These are phyloP conservation scores for Exophiala phaeomuriformis DNA, from an alignment of 2,329 filamentous ascomycete species.

Conservation along the genomic window DNA sequence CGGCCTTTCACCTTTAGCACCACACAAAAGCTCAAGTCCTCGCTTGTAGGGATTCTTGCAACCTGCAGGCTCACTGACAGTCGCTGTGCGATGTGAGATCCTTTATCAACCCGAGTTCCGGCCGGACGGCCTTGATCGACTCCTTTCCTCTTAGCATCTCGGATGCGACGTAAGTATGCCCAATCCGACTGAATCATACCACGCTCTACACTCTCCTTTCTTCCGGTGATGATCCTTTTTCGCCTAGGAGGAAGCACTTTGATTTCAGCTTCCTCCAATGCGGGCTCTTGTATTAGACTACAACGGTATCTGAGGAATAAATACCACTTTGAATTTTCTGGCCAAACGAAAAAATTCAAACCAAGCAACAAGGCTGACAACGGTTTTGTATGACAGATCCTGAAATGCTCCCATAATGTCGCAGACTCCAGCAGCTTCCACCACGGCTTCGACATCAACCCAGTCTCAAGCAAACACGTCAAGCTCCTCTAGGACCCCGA, in stretches of 20 bases:
- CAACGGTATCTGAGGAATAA: constrained; percentile 80
- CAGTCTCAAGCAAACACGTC: constrained; percentile 18
- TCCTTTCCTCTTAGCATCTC: constrained; percentile 10
- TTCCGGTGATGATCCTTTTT: constrained; percentile 43
- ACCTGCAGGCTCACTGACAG: not conserved
- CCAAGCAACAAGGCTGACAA: constrained; percentile 8
- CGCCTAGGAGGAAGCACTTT: constrained; percentile 45
- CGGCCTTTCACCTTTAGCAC: not conserved
- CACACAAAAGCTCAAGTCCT: not conserved
- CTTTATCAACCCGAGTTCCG: not conserved
- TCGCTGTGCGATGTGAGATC: not conserved
- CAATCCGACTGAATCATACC: constrained; percentile 18
- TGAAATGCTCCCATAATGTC: constrained; percentile 29
- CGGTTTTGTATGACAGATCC: constrained; percentile 22
- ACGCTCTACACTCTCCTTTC: constrained; percentile 17
- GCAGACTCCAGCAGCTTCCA: constrained; percentile 22
- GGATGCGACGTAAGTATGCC: constrained; percentile 22
- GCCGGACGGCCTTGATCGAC: constrained; percentile 1
- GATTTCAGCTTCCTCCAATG: constrained; percentile 48
- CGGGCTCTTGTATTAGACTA: constrained; percentile 69
- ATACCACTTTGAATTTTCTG: not conserved
- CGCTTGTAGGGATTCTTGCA: not conserved
- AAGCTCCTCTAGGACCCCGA: constrained; percentile 19
- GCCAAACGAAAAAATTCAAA: constrained; percentile 2
- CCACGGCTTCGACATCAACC: constrained; percentile 4